Conservation (phyloP, 1,284 basidiomycete genomes). For the Heliocybe sulcata region DNA sequence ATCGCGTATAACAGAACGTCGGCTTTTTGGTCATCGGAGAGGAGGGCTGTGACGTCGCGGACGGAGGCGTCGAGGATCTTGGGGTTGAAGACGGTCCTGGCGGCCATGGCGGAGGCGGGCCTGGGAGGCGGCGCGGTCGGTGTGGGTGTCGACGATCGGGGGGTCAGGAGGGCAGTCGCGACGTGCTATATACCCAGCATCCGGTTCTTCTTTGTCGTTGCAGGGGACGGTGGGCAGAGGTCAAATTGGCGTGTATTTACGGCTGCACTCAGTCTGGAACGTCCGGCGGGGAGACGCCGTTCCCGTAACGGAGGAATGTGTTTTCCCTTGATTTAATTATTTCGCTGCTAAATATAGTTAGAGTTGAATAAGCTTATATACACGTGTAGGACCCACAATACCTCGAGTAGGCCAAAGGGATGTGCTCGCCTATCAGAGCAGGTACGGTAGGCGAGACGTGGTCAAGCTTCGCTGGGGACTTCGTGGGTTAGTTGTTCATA, state of each 20-base stretch:
- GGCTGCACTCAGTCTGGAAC: background rate
- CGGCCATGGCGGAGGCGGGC: background rate
- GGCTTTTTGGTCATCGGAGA: constrained; percentile 57
- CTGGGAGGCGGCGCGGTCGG: background rate
- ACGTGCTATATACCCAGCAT: background rate
- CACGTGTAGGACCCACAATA: too few relatives aligned
- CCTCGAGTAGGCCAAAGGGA: too few relatives aligned
- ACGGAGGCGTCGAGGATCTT: constrained; percentile 67
- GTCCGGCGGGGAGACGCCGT: too few relatives aligned
- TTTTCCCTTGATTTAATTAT: background rate
- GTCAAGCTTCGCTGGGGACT: too few relatives aligned
- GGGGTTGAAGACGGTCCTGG: constrained; percentile 48
- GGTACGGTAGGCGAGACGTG: too few relatives aligned
- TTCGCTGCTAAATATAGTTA: too few relatives aligned
- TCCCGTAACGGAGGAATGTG: too few relatives aligned
- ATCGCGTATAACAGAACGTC: constrained; percentile 60
- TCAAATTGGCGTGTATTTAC: background rate
- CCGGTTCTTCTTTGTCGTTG: background rate
- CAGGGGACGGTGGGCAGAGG: background rate
- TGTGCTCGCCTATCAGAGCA: too few relatives aligned
- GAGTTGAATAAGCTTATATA: too few relatives aligned
- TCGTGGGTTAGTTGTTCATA: too few relatives aligned
- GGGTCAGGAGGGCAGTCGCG: too few relatives aligned
- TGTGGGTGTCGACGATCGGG: too few relatives aligned
- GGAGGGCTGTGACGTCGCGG: constrained; percentile 48